Evolutionary conservation across 371 early-diverging fungal genomes (phyloP).

Genomic region (Haplosporangium sp.): DNA sequence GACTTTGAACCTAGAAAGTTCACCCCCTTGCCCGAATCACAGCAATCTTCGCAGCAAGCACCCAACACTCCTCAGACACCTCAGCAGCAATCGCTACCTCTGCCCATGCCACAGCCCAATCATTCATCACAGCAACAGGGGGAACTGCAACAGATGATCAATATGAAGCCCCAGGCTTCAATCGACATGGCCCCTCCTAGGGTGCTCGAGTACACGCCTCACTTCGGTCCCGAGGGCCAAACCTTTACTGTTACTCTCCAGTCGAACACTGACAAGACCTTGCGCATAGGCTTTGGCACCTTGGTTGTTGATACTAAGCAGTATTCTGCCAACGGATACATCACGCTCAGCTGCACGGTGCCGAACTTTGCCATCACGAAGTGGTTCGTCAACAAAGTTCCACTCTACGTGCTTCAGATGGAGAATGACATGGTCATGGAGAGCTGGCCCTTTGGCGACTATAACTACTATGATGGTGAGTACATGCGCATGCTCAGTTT

Average conservation of each 20-base stretch:
- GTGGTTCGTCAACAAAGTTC: slow-evolving; percentile 54
- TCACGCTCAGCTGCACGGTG: slow-evolving; percentile 48
- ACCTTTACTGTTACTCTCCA: slow-evolving; percentile 43
- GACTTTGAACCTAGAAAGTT: slow-evolving; percentile 52
- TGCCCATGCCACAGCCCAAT: not conserved
- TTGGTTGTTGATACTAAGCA: slow-evolving; percentile 52
- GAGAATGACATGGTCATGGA: slow-evolving; percentile 54
- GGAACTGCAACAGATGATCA: slow-evolving; percentile 13
- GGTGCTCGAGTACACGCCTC: slow-evolving; percentile 47
- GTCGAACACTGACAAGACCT: slow-evolving; percentile 37
- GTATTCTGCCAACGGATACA: slow-evolving; percentile 50
- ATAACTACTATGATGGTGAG: slow-evolving; percentile 46
- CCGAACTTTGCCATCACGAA: slow-evolving; percentile 55
- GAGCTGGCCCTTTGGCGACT: slow-evolving; percentile 58
- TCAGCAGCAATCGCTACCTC: slow-evolving; percentile 5
- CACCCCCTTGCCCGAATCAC: slow-evolving; percentile 31
- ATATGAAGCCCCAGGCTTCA: slow-evolving; percentile 14
- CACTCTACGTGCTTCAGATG: slow-evolving; percentile 56
- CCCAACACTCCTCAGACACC: not conserved
- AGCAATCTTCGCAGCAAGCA: slow-evolving; percentile 10
- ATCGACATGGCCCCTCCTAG: slow-evolving; percentile 23
- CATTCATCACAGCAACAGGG: slow-evolving; percentile 1
- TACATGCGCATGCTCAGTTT: not conserved
- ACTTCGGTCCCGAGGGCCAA: slow-evolving; percentile 54
- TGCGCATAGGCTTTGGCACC: slow-evolving; percentile 52